phyloP scores from a whole-genome alignment of 2,329 filamentous ascomycete species.

The Fonsecaea pedrosoi region DNA sequence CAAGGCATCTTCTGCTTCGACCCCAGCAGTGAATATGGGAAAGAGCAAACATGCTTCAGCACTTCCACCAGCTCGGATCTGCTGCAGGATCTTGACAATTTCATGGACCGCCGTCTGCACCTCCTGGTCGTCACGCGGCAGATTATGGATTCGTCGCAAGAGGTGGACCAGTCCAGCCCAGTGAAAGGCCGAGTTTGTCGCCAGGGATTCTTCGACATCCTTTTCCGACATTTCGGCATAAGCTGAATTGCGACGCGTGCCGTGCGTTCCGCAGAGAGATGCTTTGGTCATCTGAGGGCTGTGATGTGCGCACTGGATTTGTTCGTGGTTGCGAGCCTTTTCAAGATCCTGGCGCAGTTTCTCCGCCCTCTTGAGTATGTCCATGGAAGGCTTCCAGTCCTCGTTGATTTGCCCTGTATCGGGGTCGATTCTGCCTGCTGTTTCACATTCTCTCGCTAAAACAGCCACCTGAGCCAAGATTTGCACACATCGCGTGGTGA shows the following conservation, averaged over 20 bases:
- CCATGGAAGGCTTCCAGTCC: slow-evolving; percentile 65
- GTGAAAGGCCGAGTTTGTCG: slow-evolving; percentile 79
- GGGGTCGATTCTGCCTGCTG: slow-evolving; percentile 64
- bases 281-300: slow-evolving; percentile 38
- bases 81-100: slow-evolving; percentile 66
- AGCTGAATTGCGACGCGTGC: slow-evolving; percentile 41
- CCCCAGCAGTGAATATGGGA: slow-evolving; percentile 83
- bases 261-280: slow-evolving; percentile 31
- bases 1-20: slow-evolving; percentile 66
- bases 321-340: slow-evolving; percentile 56
- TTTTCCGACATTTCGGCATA: slow-evolving; percentile 60
- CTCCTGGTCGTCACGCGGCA: slow-evolving; percentile 61
- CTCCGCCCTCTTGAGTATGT: slow-evolving; percentile 63
- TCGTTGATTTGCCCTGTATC: slow-evolving; percentile 57
- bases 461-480: slow-evolving; percentile 75
- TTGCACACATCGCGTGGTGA: slow-evolving; percentile 73
- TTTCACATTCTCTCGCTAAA: slow-evolving; percentile 71
- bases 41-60: slow-evolving; percentile 79
- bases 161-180: slow-evolving; percentile 79
- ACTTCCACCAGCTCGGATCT: slow-evolving; percentile 68
- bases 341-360: slow-evolving; percentile 67
- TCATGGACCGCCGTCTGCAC: slow-evolving; percentile 69
- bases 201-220: slow-evolving; percentile 69
- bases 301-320: slow-evolving; percentile 51
- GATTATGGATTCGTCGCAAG: slow-evolving; percentile 73